Percentiles rank a stretch among this genome's conserved stretches.
Conservation (phyloP, 2,329 filamentous ascomycete species). For the Rhinocladiella mackenziei region DNA sequence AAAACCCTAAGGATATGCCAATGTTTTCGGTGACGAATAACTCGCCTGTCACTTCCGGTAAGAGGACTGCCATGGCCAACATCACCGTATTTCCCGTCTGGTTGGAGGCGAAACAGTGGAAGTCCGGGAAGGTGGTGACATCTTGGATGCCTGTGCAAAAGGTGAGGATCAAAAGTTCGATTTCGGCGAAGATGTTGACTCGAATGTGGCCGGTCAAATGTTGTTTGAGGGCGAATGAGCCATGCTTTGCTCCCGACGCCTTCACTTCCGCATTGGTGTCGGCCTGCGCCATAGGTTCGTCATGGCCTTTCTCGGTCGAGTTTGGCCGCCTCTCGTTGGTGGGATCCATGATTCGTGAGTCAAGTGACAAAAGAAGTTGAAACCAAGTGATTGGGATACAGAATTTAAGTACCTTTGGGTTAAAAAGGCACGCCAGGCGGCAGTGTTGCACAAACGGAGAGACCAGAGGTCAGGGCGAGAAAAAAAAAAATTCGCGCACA, state of each 20-base stretch:
- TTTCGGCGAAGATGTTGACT: constrained; percentile 29
- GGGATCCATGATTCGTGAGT: no score
- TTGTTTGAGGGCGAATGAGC: constrained; percentile 4
- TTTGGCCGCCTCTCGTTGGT: no score
- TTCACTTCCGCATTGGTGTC: neutral
- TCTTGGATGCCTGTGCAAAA: constrained; percentile 47
- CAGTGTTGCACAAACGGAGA: no score
- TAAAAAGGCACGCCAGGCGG: no score
- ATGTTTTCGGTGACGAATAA: constrained; percentile 54
- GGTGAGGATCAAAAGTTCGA: constrained; percentile 39
- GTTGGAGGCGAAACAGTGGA: constrained; percentile 61
- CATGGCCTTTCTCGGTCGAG: neutral
- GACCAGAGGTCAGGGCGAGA: no score
- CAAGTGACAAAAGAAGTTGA: no score
- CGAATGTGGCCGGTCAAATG: constrained; percentile 19
- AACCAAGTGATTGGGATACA: no score
- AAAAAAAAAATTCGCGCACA: no score
- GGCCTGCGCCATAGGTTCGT: neutral
- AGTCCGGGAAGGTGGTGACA: constrained; percentile 58
- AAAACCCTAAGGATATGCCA: constrained; percentile 53
- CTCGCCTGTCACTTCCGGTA: constrained; percentile 45
- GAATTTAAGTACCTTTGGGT: no score
- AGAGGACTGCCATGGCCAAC: constrained; percentile 48
- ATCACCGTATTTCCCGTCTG: constrained; percentile 64
- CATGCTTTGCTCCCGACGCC: neutral